phyloP scores from a whole-genome alignment of 441 rosid species.

The Mallotus repandus region DNA sequence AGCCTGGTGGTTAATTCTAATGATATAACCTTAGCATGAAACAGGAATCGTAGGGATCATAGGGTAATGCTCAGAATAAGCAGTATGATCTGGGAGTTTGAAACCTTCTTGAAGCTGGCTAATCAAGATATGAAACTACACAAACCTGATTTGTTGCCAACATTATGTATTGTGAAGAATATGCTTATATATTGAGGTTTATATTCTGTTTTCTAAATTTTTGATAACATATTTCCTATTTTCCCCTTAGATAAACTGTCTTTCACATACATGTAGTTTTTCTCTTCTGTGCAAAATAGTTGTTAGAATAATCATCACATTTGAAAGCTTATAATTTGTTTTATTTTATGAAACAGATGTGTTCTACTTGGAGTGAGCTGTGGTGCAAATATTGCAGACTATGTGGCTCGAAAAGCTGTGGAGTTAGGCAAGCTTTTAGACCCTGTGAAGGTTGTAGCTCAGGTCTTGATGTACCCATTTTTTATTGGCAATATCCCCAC shows the following conservation, averaged over 20 bases:
- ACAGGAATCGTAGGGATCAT: not conserved
- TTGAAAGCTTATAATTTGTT: constrained; percentile 10
- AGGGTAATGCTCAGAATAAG: not conserved
- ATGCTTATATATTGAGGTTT: not conserved
- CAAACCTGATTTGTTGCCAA: not conserved
- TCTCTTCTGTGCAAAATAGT: not conserved
- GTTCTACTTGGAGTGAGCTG: constrained; percentile 91
- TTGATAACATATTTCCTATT: not conserved
- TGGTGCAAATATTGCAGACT: constrained; percentile 86
- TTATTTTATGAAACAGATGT: constrained; percentile 53
- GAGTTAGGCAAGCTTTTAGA: constrained; percentile 72
- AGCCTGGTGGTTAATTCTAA: too few species aligned
- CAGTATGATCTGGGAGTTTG: not conserved
- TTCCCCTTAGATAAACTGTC: not conserved
- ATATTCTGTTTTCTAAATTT: not conserved
- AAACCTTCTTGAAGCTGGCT: not conserved
- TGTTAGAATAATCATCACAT: not conserved
- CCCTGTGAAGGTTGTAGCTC: constrained; percentile 92
- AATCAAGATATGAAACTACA: too few species aligned
- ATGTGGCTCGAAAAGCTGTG: constrained; percentile 75
- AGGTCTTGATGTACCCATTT: constrained; percentile 86
- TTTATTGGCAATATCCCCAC: constrained; percentile 82
- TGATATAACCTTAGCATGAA: too few species aligned
- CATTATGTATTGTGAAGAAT: not conserved
- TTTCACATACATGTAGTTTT: not conserved